These are phyloP conservation scores for Tetradesmus lagerheimii DNA, from an alignment of 139 green algal species.

Conservation along the genomic window DNA sequence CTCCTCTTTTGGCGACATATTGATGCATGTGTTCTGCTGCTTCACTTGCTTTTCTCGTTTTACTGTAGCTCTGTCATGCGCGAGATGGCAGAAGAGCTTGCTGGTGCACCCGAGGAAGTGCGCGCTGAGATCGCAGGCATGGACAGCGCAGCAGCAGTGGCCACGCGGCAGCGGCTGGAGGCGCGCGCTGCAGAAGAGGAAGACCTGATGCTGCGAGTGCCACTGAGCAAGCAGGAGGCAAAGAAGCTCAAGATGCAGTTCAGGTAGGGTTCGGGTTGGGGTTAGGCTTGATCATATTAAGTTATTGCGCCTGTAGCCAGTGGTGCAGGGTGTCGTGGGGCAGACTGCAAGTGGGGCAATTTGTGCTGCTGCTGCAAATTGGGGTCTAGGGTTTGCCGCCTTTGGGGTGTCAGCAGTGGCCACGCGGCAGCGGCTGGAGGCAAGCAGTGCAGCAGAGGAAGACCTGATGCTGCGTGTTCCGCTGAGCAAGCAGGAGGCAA, in stretches of 20 bases:
- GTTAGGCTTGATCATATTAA: too few species aligned
- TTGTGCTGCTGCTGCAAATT: too few species aligned
- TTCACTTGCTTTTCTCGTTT: neutral
- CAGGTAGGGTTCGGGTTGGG: conserved; percentile 1
- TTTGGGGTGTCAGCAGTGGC: too few species aligned
- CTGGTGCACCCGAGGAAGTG: conserved; percentile 88
- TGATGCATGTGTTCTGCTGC: neutral
- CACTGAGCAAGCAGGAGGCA: conserved; percentile 85
- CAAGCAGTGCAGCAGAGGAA: too few species aligned
- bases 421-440: too few species aligned
- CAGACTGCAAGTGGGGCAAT: too few species aligned
- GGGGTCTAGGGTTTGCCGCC: too few species aligned
- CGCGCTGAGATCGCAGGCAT: conserved; percentile 49
- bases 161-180: conserved; percentile 77
- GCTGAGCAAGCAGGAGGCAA: conserved; percentile 81
- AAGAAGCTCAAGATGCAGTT: conserved; percentile 77
- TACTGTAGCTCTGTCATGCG: conserved; percentile 70
- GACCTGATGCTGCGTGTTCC: neutral
- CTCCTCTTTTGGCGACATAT: too few species aligned
- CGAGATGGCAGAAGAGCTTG: conserved; percentile 72
- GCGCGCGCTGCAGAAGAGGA: conserved; percentile 87
- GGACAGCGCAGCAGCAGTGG: conserved; percentile 60
- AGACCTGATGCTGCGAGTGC: conserved; percentile 91
- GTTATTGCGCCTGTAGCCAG: too few species aligned
- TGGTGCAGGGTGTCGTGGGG: too few species aligned